phyloP scores from a whole-genome alignment of 208 protist genomes.

The Herpetomonas tarakana region DNA sequence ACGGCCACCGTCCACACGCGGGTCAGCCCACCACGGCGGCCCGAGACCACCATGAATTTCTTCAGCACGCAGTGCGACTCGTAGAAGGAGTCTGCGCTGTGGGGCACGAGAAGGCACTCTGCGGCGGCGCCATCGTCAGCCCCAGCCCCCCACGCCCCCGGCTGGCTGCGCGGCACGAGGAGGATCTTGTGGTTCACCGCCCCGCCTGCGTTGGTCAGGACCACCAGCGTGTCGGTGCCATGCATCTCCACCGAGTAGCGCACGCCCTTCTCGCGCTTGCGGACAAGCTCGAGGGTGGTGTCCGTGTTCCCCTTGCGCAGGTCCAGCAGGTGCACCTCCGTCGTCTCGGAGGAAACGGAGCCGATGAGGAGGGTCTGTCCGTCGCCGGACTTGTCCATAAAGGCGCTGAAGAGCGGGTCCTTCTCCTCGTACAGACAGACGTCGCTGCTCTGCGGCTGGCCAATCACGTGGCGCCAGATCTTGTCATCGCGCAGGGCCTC shows the following conservation, averaged over 20 bases:
- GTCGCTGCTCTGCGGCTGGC: slow-evolving; percentile 61
- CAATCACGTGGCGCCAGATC: slow-evolving; percentile 85
- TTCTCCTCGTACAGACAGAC: slow-evolving; percentile 77
- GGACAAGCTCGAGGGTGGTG: slow-evolving; percentile 61
- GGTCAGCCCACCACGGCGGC: slow-evolving; percentile 70
- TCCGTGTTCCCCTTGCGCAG: slow-evolving; percentile 55
- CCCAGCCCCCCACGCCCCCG: slow-evolving; percentile 39
- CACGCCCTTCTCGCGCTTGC: slow-evolving; percentile 70
- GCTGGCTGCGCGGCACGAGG: slow-evolving; percentile 36
- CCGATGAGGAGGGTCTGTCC: slow-evolving; percentile 60
- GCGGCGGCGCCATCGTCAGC: background rate
- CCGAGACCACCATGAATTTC: slow-evolving; percentile 60
- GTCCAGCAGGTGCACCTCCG: slow-evolving; percentile 74
- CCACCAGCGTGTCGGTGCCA: slow-evolving; percentile 59
- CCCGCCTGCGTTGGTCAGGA: slow-evolving; percentile 78
- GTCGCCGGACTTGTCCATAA: slow-evolving; percentile 53
- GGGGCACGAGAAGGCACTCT: slow-evolving; percentile 41
- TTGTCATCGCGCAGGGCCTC: slow-evolving; percentile 72
- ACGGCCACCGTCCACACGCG: slow-evolving; percentile 73
- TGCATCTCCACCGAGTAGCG: slow-evolving; percentile 79
- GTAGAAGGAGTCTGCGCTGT: slow-evolving; percentile 51
- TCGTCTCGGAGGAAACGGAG: slow-evolving; percentile 72
- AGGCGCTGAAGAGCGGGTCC: slow-evolving; percentile 69
- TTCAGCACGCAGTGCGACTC: slow-evolving; percentile 44
- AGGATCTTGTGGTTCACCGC: slow-evolving; percentile 81